phyloP scores from a whole-genome alignment of 2,329 filamentous ascomycete genomes.

The Trichoderma koningiopsis region DNA sequence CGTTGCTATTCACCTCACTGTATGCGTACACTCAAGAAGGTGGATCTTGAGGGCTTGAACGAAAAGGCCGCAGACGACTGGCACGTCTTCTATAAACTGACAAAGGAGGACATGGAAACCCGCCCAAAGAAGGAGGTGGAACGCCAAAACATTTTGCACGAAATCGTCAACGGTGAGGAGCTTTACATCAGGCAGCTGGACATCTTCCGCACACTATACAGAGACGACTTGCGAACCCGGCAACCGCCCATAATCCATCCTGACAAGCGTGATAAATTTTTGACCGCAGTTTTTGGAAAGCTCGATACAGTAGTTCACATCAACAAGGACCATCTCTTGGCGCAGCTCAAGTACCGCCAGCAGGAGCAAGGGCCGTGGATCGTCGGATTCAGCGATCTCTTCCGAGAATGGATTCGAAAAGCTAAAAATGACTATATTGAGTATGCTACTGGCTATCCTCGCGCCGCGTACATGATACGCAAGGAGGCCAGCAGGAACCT shows the following conservation, averaged over 20 bases:
- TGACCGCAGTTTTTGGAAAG: constrained; percentile 86
- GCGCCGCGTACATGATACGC: constrained; percentile 79
- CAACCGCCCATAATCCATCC: constrained; percentile 81
- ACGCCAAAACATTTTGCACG: constrained; percentile 90
- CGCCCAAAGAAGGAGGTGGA: constrained; percentile 85
- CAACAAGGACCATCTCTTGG: constrained; percentile 89
- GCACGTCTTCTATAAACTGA: constrained; percentile 85
- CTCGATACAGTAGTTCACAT: constrained; percentile 85
- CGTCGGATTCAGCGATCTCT: constrained; percentile 91
- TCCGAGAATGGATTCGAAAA: constrained; percentile 97
- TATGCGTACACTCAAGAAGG: constrained; percentile 90
- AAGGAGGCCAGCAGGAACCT: constrained; percentile 84
- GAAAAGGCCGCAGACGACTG: constrained; percentile 76
- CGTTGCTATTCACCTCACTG: constrained; percentile 95
- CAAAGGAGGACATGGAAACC: constrained; percentile 71
- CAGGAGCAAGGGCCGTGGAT: constrained; percentile 97
- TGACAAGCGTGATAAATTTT: constrained; percentile 76
- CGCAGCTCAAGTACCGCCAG: constrained; percentile 94
- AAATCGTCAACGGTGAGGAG: constrained; percentile 93
- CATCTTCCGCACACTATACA: constrained; percentile 81
- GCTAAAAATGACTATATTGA: constrained; percentile 87
- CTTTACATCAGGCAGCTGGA: constrained; percentile 87
- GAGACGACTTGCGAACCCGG: constrained; percentile 72
- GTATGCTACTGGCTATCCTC: constrained; percentile 85
- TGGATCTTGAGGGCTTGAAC: constrained; percentile 77